Percentiles rank a stretch among this genome's conserved stretches.
Conservation (phyloP, 2,329 filamentous ascomycete genomes). For the Penicillium sp. region DNA sequence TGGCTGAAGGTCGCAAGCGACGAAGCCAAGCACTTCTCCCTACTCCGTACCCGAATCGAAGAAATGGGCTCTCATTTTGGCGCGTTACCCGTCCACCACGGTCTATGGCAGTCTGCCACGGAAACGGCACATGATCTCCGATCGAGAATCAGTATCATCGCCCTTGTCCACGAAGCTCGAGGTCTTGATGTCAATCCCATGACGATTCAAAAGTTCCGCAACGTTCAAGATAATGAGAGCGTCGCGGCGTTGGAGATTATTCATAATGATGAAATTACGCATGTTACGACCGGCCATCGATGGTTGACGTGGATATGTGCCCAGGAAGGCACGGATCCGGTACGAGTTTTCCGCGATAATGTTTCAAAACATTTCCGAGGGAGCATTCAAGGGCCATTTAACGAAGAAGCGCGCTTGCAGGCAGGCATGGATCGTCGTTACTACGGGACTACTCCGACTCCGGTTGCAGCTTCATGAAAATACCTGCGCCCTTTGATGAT, state of each 20-base stretch:
- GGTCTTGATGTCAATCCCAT: conserved; percentile 51
- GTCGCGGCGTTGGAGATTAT: conserved; percentile 47
- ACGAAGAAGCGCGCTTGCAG: conserved; percentile 45
- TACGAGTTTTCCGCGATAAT: conserved; percentile 48
- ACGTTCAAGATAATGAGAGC: conserved; percentile 44
- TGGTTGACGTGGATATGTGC: conserved; percentile 53
- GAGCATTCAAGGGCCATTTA: conserved; percentile 48
- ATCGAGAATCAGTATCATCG: conserved; percentile 50
- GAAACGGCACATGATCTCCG: conserved; percentile 48
- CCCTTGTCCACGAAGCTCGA: conserved; percentile 51
- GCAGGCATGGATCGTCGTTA: conserved; percentile 49
- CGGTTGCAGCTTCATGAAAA: conserved; percentile 12
- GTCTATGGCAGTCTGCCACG: conserved; percentile 48
- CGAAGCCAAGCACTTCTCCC: conserved; percentile 52
- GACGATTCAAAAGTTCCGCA: conserved; percentile 52
- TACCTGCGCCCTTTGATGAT: conserved; percentile 9
- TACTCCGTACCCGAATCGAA: conserved; percentile 48
- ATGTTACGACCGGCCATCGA: conserved; percentile 51
- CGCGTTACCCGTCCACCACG: conserved; percentile 49
- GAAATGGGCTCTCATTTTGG: conserved; percentile 50
- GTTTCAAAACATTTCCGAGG: conserved; percentile 48
- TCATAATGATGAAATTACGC: conserved; percentile 53
- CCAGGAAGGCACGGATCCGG: conserved; percentile 48
- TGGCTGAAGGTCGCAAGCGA: conserved; percentile 53
- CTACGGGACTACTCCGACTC: conserved; percentile 35